Percentiles rank a stretch among this genome's conserved stretches.
Evolutionary conservation across 83 land plant genomes (phyloP).

Genomic region (Larix sibirica): DNA sequence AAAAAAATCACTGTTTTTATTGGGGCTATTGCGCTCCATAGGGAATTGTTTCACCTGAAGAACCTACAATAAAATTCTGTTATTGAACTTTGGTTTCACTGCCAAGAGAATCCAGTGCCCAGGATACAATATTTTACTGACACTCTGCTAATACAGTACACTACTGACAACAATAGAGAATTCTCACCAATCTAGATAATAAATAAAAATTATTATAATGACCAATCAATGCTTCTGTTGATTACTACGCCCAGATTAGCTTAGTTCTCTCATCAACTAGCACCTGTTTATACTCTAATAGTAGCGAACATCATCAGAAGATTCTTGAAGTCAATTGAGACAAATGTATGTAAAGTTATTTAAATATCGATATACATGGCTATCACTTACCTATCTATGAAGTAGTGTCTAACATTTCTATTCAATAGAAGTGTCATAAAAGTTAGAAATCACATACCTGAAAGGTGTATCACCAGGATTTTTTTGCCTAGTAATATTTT

Average conservation of each 20-base stretch:
- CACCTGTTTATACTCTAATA: not conserved
- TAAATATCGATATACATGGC: not conserved
- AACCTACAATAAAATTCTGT: not conserved
- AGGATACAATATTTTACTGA: no score
- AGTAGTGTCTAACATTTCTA: not conserved
- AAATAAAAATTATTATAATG: no score
- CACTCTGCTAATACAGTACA: no score
- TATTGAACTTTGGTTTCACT: not conserved
- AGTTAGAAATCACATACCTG: slow-evolving; percentile 49
- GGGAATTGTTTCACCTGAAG: not conserved
- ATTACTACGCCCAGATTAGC: no score
- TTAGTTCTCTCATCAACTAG: no score
- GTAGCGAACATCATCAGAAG: not conserved
- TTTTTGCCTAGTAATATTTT: slow-evolving; percentile 88
- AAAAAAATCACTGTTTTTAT: no score
- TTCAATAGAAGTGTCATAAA: not conserved
- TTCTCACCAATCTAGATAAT: no score
- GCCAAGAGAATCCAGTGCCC: no score
- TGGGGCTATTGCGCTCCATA: not conserved
- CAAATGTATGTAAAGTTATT: not conserved
- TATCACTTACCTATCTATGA: not conserved
- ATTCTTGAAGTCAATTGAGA: not conserved
- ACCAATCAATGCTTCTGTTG: no score
- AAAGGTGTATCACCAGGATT: slow-evolving; percentile 97
- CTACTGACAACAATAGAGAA: no score